Conservation (phyloP, 2,329 filamentous ascomycete genomes). For the Neocatenulostroma microsporum region DNA sequence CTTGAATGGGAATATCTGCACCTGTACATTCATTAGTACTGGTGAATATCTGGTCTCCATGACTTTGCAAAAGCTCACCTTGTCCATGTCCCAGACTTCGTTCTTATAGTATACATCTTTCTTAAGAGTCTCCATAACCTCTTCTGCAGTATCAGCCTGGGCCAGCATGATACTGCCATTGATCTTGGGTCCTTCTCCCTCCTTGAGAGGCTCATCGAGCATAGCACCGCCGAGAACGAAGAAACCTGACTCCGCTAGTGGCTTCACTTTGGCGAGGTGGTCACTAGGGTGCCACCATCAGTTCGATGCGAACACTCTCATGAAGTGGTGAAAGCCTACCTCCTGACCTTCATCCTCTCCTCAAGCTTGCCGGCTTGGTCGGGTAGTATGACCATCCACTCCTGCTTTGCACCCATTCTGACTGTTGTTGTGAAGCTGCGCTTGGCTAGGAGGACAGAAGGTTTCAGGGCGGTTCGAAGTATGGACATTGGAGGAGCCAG, state of each 20-base stretch:
- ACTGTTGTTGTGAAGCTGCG: slow-evolving; percentile 18
- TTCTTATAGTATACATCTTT: slow-evolving; percentile 63
- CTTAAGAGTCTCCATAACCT: slow-evolving; percentile 58
- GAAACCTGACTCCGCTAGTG: slow-evolving; percentile 47
- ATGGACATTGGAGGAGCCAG: too few relatives aligned
- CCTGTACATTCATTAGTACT: too few relatives aligned
- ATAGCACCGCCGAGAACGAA: slow-evolving; percentile 63
- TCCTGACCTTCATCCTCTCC: slow-evolving; percentile 36
- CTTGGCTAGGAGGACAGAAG: too few relatives aligned
- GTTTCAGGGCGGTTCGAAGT: too few relatives aligned
- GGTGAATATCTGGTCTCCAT: too few relatives aligned
- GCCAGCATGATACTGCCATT: slow-evolving; percentile 65
- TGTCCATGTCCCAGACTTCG: slow-evolving; percentile 67
- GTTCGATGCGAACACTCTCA: too few relatives aligned
- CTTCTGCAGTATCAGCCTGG: slow-evolving; percentile 59
- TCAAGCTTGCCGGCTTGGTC: slow-evolving; percentile 37
- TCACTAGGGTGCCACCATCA: too few relatives aligned
- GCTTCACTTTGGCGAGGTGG: slow-evolving; percentile 53
- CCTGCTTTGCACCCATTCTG: slow-evolving; percentile 31
- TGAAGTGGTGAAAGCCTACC: slow-evolving; percentile 21
- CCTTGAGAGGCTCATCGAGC: slow-evolving; percentile 55
- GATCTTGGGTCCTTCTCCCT: slow-evolving; percentile 60
- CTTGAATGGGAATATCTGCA: slow-evolving; percentile 44
- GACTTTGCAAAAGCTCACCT: too few relatives aligned
- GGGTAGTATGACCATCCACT: slow-evolving; percentile 46